phyloP scores from a whole-genome alignment of 805 yeast genomes.

The Blastobotrys mokoenaii region DNA sequence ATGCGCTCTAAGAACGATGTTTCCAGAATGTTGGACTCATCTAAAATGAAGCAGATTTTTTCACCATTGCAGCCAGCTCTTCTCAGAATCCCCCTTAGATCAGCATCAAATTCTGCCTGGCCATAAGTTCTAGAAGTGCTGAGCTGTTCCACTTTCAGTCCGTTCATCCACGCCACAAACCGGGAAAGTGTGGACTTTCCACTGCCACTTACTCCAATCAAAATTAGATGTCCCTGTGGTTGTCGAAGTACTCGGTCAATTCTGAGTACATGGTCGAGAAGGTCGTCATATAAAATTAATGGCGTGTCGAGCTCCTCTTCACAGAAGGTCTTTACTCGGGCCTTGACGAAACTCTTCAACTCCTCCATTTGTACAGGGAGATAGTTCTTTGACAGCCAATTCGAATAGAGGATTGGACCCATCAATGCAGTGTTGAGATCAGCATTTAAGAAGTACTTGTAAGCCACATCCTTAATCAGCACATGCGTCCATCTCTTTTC shows the following conservation, averaged over 20 bases:
- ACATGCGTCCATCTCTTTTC: slow-evolving; percentile 46
- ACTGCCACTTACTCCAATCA: slow-evolving; percentile 74
- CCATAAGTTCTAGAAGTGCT: slow-evolving; percentile 46
- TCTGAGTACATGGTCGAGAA: slow-evolving; percentile 65
- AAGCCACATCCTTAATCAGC: slow-evolving; percentile 28
- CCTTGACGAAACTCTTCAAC: slow-evolving; percentile 46
- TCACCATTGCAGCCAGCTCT: slow-evolving; percentile 48
- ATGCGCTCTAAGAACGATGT: slow-evolving; percentile 79
- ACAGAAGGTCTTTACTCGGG: slow-evolving; percentile 59
- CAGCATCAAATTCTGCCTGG: slow-evolving; percentile 57
- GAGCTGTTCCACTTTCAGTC: slow-evolving; percentile 52
- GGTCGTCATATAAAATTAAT: slow-evolving; percentile 56
- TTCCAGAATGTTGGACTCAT: slow-evolving; percentile 70
- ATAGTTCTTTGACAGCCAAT: slow-evolving; percentile 65
- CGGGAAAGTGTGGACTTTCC: slow-evolving; percentile 70
- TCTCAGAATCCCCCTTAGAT: slow-evolving; percentile 46
- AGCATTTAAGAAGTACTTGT: slow-evolving; percentile 38
- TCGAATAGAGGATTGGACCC: slow-evolving; percentile 57
- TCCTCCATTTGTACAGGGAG: slow-evolving; percentile 43
- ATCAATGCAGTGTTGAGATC: slow-evolving; percentile 31
- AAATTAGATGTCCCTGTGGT: slow-evolving; percentile 81
- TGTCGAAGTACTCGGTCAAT: slow-evolving; percentile 77
- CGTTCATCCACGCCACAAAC: slow-evolving; percentile 91
- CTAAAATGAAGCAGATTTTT: slow-evolving; percentile 62
- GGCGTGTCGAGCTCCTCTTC: slow-evolving; percentile 67